Conservation (phyloP, 2,329 filamentous ascomycete genomes). For the Parascedosporium putredinis region DNA sequence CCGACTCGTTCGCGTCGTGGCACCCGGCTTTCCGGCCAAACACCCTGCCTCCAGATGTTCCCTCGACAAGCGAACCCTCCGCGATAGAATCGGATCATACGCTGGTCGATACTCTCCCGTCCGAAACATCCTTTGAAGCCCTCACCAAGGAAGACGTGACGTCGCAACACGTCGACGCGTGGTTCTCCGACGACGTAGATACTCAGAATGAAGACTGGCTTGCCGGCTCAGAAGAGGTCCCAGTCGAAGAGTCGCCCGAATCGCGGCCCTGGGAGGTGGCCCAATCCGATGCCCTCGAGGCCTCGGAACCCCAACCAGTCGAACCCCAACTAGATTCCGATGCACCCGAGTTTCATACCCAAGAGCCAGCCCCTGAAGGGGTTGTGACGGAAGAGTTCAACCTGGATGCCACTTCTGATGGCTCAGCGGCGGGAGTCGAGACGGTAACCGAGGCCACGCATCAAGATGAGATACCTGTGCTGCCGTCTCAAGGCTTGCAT, state of each 20-base stretch:
- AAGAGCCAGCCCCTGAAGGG: background rate
- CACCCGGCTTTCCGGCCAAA: constrained; percentile 43
- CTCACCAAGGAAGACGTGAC: constrained; percentile 1
- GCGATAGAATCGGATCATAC: background rate
- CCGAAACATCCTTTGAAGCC: constrained; percentile 6
- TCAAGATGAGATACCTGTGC: no score
- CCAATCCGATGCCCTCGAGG: background rate
- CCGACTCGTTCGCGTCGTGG: constrained; percentile 34
- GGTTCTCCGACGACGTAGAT: constrained; percentile 12
- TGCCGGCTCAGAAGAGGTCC: constrained; percentile 35
- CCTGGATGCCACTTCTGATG: no score
- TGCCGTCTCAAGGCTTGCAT: no score
- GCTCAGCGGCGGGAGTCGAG: no score
- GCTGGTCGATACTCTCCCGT: background rate
- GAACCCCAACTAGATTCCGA: no score
- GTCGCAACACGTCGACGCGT: constrained; percentile 6
- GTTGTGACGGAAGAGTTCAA: no score
- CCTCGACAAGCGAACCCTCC: background rate
- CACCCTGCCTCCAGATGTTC: constrained; percentile 11
- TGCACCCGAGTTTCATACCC: background rate
- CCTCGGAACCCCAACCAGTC: background rate
- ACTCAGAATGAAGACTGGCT: constrained; percentile 10
- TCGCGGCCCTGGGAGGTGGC: constrained; percentile 16
- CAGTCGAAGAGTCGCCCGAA: constrained; percentile 47
- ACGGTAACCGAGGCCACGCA: background rate